Evolutionary conservation across 2,329 filamentous ascomycete genomes (phyloP), one percentile per base, ranked within the genome.

Genomic region (Stachybotrys echinatus): DNA sequence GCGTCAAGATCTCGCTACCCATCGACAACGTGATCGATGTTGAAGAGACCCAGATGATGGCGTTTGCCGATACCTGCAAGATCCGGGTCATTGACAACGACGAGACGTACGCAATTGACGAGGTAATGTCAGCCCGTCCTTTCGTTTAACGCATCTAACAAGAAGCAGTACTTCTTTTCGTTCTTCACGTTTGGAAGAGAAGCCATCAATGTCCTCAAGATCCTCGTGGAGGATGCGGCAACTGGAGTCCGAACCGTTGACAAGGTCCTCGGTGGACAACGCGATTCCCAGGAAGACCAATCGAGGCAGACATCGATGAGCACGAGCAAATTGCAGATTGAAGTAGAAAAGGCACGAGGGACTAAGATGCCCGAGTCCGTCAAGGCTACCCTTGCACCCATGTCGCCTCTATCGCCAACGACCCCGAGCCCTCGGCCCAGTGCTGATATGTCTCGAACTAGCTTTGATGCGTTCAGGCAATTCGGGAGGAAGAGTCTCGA

Each of bases 61-160:
- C 95, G 55, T 91, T 95, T 66, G 90, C 91, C 20, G 89, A 96
- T 54, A 97, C 94, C 0, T 87, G 95, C 72, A 96, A 95, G 69
- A 85, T 99, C 54, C 83, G 90, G 37, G 90, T 96, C 42, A 85
- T 97, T 50, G 92, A 96, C 62, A 95, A 91, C 55, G 89, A 94
- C 55, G 92, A 96, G 67, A 95, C 90, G 0, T 97, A 88, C 69
- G 92, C 92, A 3, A 89, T 97, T 55, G 94, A 99, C 61, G 94
- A 99, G 77, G 88, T 89, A 72, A 55, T 72, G 63, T 52, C 6
- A n/a, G 21, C n/a, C 17, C 5, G 2, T 48, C n/a, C 2, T 8
- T 21, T 22, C 14, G 2, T 19, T 23, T 20, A 12, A 6, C 17
- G 4, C 34, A 6, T 34, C 54, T 58, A 34, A 56, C 44, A 6